phyloP scores from a whole-genome alignment of 768 basidiomycete species.

The Leccinum obscurum region DNA sequence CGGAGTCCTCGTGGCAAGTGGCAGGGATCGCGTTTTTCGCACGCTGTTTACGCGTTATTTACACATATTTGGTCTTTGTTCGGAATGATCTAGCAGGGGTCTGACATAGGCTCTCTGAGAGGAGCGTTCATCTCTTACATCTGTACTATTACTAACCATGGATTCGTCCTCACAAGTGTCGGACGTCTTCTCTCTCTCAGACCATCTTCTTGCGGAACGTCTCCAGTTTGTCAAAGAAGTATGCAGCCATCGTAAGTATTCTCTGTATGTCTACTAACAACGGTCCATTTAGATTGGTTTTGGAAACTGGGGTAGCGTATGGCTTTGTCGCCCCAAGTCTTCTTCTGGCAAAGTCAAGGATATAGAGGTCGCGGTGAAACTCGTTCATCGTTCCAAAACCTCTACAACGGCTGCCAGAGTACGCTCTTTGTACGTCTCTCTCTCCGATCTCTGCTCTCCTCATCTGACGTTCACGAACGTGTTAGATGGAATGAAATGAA shows the following conservation, averaged over 20 bases:
- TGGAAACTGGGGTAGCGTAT: constrained; percentile 93
- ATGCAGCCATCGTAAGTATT: constrained; percentile 11
- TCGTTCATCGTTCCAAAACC: constrained; percentile 82
- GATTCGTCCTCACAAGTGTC: constrained; percentile 28
- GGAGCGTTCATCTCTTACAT: neutral
- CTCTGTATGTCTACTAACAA: constrained; percentile 1
- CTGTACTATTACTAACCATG: constrained; percentile 34
- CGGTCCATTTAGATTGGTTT: constrained; percentile 66
- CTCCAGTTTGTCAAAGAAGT: constrained; percentile 79
- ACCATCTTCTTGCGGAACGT: constrained; percentile 67
- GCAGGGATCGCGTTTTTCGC: constrained; percentile 24
- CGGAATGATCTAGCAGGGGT: constrained; percentile 14
- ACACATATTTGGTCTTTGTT: constrained; percentile 28
- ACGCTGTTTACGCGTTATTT: constrained; percentile 34
- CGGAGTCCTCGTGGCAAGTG: constrained; percentile 17
- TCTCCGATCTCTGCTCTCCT: constrained; percentile 1
- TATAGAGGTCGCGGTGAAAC: constrained; percentile 81
- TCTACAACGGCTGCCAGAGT: constrained; percentile 88
- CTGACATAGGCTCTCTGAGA: neutral
- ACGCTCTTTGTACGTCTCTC: constrained; percentile 67
- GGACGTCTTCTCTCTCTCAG: constrained; percentile 75
- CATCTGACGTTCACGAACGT: neutral
- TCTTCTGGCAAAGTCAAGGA: constrained; percentile 42
- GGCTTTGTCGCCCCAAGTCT: constrained; percentile 69
- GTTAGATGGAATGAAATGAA: constrained; percentile 98